Conservation (phyloP, 1,139 yeast species). For the Debaryomyces robertsiae region DNA sequence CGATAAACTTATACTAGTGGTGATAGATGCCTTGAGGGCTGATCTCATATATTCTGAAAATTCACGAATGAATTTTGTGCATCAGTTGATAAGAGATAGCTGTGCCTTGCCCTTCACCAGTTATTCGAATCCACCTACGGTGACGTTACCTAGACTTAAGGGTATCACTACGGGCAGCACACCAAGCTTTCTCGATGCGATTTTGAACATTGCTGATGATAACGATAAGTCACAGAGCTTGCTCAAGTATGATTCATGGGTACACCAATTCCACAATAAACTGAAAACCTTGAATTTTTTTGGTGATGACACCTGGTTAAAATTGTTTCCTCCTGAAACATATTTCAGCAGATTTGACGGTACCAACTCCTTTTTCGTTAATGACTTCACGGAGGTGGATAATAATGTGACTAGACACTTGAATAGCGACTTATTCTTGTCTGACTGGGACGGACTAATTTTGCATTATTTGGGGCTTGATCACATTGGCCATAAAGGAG, state of each 20-base stretch:
- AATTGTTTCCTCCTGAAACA: constrained; percentile 65
- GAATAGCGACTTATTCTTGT: constrained; percentile 48
- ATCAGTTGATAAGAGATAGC: constrained; percentile 64
- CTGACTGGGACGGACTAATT: constrained; percentile 80
- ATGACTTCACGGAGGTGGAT: constrained; percentile 93
- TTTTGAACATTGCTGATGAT: constrained; percentile 89
- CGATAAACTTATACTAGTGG: constrained; percentile 72
- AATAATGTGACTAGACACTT: constrained; percentile 89
- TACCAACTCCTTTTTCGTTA: constrained; percentile 89
- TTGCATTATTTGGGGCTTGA: constrained; percentile 92
- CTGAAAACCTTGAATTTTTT: constrained; percentile 68
- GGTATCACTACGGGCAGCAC: constrained; percentile 84
- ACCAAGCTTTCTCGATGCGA: constrained; percentile 81
- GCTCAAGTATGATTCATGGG: constrained; percentile 83
- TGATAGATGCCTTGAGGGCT: constrained; percentile 89
- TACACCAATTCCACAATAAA: constrained; percentile 57
- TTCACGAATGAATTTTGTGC: constrained; percentile 63
- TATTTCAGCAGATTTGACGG: constrained; percentile 74
- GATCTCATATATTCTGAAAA: constrained; percentile 80
- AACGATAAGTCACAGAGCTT: constrained; percentile 74
- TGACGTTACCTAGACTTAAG: constrained; percentile 75
- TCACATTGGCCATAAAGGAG: constrained; percentile 97
- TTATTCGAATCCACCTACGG: constrained; percentile 84
- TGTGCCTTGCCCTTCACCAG: constrained; percentile 88
- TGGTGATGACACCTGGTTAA: constrained; percentile 98